Evolutionary conservation across 352 stramenopile species (phyloP), one percentile per base, ranked within the genome.

Genomic region (Pythium aquatile): DNA sequence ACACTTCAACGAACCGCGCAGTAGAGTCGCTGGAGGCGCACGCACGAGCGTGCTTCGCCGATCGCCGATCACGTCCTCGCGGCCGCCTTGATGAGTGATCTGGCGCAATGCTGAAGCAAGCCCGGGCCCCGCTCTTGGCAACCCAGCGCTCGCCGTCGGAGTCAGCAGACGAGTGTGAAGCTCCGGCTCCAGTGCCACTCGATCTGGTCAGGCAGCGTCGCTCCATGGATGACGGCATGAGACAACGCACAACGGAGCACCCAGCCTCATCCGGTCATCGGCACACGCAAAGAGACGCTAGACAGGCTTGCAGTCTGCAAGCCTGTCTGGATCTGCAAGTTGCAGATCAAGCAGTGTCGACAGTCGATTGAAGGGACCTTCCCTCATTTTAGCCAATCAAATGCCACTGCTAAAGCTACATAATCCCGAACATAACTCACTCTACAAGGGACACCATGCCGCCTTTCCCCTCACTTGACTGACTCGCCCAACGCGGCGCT

Each of bases 41-140:
- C 44, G 39, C 39, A 47, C 5, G 14, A 24, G 14, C 39, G 39
- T 51, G 44, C 17, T 24, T 3, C 9, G 40, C 26, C 14, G n/a
- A n/a, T 30, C 44, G 17, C n/a, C 44, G 44, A 51, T 51, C 44
- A 51, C 44, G 44, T 29, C 44, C 44, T 29, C 13, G n/a, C 17
- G 44, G 44, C 5, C 44, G n/a, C n/a, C 44, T 51, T 51, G 44
- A 51, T 51, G 44, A 24, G 39, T 47, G 39, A 51, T 51, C 44
- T 29, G 9, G 16, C 14, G 8, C 13, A n/a, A 24, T 16, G 16
- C 39, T 47, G 39, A 47, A 47, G 39, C 39, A 47, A 47, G 17
- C 39, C 5, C 17, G 16, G 16, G 16, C 37, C 20, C 20, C 20
- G 20, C 20, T 24, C 20, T 24, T 24, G 20, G 20, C 20, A 24